Percentiles rank a stretch among this genome's conserved stretches.
Conservation (phyloP, 2,329 filamentous ascomycete genomes). For the Periconia digitata region DNA sequence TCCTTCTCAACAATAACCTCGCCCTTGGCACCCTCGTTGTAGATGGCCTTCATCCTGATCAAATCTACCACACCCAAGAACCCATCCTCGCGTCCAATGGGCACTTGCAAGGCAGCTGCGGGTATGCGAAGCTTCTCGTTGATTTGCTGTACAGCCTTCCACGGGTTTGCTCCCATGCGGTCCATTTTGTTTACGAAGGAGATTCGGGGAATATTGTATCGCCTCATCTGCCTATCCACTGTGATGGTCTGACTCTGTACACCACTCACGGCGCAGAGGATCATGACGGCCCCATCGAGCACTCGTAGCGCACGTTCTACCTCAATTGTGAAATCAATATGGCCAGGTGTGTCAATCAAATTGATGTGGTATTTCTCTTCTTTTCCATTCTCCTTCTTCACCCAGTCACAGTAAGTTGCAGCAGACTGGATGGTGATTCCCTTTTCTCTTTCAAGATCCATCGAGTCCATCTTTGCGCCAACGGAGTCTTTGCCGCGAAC, state of each 20-base stretch:
- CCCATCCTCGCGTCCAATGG: constrained; percentile 87
- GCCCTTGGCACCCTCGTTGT: constrained; percentile 81
- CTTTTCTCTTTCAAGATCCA: constrained; percentile 98
- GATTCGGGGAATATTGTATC: constrained; percentile 93
- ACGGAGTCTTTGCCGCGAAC: constrained; percentile 92
- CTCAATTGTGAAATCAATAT: constrained; percentile 99
- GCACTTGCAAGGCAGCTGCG: constrained; percentile 90
- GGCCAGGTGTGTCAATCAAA: constrained; percentile 95
- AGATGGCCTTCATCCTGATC: constrained; percentile 88
- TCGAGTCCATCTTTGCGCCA: constrained; percentile 99
- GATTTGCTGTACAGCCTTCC: constrained; percentile 97
- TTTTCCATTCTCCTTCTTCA: constrained; percentile 74
- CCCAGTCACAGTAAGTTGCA: constrained; percentile 96
- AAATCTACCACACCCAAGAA: constrained; percentile 93
- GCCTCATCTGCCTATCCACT: constrained; percentile 96
- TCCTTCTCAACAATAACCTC: constrained; percentile 75
- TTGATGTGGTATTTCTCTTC: constrained; percentile 97
- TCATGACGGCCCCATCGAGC: constrained; percentile 96
- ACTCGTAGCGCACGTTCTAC: constrained; percentile 94
- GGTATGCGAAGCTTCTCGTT: constrained; percentile 92
- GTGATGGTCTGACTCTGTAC: constrained; percentile 98
- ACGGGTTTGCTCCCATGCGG: constrained; percentile 96
- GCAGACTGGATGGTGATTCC: constrained; percentile 99
- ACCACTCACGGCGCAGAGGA: constrained; percentile 93
- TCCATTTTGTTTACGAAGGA: constrained; percentile 99